Conservation (phyloP, 345 rosid species). For the Eucalyptus erythrocorys region DNA sequence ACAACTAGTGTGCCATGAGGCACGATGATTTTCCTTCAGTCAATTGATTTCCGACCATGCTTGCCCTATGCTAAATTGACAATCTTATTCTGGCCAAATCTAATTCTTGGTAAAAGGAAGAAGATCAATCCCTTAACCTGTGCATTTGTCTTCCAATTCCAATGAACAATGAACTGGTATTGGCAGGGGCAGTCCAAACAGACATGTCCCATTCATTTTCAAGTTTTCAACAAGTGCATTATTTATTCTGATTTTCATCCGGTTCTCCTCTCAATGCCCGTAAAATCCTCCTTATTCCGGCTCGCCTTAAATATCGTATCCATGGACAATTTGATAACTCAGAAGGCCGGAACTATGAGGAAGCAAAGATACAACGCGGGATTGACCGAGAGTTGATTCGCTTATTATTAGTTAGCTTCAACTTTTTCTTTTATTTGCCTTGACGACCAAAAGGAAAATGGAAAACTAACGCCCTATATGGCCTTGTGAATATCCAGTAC, state of each 20-base stretch:
- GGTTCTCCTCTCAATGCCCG: not conserved
- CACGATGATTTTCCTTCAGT: not conserved
- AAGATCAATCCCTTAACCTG: not conserved
- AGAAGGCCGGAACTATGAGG: not conserved
- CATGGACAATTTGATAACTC: not conserved
- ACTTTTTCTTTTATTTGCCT: not conserved
- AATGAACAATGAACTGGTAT: not conserved
- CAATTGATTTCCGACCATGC: not conserved
- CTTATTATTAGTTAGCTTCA: not conserved
- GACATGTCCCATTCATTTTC: not conserved
- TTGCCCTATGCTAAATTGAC: not conserved
- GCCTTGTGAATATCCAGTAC: not conserved
- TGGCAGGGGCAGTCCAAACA: not conserved
- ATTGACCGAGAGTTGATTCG: not conserved
- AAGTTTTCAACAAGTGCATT: not conserved
- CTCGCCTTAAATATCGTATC: not conserved
- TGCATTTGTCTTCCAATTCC: not conserved
- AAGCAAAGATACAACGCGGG: not conserved
- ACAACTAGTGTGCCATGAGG: too few species aligned
- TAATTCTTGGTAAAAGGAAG: not conserved
- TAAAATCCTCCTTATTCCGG: not conserved
- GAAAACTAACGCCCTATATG: not conserved
- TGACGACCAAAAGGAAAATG: not conserved
- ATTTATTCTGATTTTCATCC: not conserved
- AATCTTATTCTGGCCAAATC: not conserved